phyloP scores from a whole-genome alignment of 2,329 filamentous ascomycete species.

The Fusarium torulosum region DNA sequence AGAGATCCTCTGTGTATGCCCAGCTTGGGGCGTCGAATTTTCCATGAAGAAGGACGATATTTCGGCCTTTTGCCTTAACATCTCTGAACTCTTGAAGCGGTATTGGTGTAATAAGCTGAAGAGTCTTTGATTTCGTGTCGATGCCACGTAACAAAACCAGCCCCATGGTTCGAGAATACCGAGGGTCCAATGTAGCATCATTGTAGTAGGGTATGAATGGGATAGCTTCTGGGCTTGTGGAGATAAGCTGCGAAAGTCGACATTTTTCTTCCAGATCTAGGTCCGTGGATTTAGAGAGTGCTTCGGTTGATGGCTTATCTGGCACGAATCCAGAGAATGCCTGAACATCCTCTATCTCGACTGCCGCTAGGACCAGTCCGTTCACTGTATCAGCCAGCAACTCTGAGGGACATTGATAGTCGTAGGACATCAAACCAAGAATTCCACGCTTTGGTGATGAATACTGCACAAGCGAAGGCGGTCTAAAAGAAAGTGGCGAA shows the following conservation, averaged over 20 bases:
- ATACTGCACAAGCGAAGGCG: constrained; percentile 75
- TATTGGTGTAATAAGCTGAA: constrained; percentile 77
- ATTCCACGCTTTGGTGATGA: constrained; percentile 64
- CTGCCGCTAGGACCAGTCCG: constrained; percentile 76
- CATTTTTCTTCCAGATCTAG: not conserved
- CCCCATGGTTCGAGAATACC: constrained; percentile 69
- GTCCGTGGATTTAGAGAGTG: constrained; percentile 31
- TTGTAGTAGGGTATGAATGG: constrained; percentile 71
- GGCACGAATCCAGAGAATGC: constrained; percentile 59
- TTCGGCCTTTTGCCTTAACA: constrained; percentile 57
- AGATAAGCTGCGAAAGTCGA: constrained; percentile 11
- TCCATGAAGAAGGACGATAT: constrained; percentile 74
- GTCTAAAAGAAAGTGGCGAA: constrained; percentile 65
- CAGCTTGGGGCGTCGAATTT: constrained; percentile 77
- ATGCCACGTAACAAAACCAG: constrained; percentile 78
- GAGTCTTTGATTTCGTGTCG: constrained; percentile 62
- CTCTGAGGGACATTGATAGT: constrained; percentile 70
- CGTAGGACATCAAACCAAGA: constrained; percentile 75
- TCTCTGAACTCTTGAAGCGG: constrained; percentile 55
- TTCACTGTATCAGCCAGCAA: constrained; percentile 75
- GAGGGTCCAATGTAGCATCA: constrained; percentile 70
- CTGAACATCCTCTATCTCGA: constrained; percentile 67
- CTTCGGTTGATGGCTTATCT: constrained; percentile 1
- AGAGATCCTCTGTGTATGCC: constrained; percentile 75
- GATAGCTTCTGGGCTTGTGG: constrained; percentile 62